Base-by-base conservation (phyloP, 441 rosid species). In the Mallotus repandus region DNA sequence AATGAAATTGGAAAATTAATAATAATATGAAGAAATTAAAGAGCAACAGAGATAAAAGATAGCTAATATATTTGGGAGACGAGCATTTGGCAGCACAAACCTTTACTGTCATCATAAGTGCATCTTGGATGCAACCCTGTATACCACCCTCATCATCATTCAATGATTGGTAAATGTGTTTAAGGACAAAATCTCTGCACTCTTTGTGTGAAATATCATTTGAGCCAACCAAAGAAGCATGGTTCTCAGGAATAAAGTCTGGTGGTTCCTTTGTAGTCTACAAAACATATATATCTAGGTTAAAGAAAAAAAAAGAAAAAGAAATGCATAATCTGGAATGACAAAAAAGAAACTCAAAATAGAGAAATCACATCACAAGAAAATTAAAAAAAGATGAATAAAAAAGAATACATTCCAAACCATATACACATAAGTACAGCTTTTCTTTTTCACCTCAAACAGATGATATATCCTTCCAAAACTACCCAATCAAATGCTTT, bases 121-220 rank as follows among this genome's bases (percentile, higher is more conserved):
- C 86, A 74, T 86, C 87, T 32, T 41, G 81, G 70, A 89, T 79
- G 81, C 90, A 86, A 55, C 76, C 68, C 58, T 72, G 76, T 66
- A 90, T 65, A 68, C 89, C 89, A 68, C 86, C 85, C 50, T 81
- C 77, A 11, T 81, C 84, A 63, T 82, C 83, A 68, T 68, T 73
- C 57, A 87, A 69, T 58, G 89, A 86, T 68, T 76, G 82, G 78
- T 68, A 78, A 73, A 87, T 78, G 69, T 75, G 77, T 76, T 84
- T 81, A 75, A 89, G 79, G 32, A 91, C 72, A 80, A 80, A 70
- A 64, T 74, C 82, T 78, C 88, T 83, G 70, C 82, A 81, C 48
- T 76, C 68, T 65, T 77, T 79, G 50, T 66, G 83, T 60, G 81
- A 72, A 77, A 12, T 68, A 67, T 71, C 76, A 66, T 74, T 59